A percentile compares a stretch with the other conserved stretches of the same genome.
Evolutionary conservation across 768 basidiomycete species (phyloP).

Genomic region (Gautieria morchelliformis): DNA sequence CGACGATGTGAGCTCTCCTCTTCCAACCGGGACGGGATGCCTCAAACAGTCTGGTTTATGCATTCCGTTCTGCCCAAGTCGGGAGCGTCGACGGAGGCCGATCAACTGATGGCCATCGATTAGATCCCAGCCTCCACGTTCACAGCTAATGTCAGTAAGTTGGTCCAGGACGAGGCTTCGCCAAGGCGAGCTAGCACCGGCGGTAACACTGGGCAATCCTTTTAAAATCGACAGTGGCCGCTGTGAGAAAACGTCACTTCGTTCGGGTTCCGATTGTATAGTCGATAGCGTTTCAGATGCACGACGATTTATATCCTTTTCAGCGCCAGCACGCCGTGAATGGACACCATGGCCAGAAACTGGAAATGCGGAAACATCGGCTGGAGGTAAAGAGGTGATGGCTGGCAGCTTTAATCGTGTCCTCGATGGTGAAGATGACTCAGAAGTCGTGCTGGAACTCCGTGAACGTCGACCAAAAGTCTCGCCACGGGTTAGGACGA

Average conservation of each 20-base stretch:
- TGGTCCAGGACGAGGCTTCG: slow-evolving; percentile 10
- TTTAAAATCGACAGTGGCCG: slow-evolving; percentile 35
- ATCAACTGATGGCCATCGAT: slow-evolving; percentile 39
- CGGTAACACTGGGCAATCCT: slow-evolving; percentile 24
- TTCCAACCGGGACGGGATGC: slow-evolving; percentile 5
- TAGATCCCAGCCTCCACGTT: slow-evolving; percentile 75
- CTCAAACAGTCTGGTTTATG: neutral
- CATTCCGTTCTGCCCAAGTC: slow-evolving; percentile 22
- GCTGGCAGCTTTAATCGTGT: slow-evolving; percentile 41
- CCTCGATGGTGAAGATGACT: slow-evolving; percentile 36
- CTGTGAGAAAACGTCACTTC: slow-evolving; percentile 29
- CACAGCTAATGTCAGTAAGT: slow-evolving; percentile 36
- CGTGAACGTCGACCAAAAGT: slow-evolving; percentile 47
- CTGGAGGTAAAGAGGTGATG: slow-evolving; percentile 25
- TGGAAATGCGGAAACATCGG: slow-evolving; percentile 53
- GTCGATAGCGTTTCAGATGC: slow-evolving; percentile 31
- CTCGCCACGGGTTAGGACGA: slow-evolving; percentile 31
- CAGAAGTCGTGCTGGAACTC: slow-evolving; percentile 44
- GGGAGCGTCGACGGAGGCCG: slow-evolving; percentile 61
- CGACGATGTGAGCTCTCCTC: slow-evolving; percentile 46
- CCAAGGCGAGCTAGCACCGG: slow-evolving; percentile 2
- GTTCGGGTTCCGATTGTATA: slow-evolving; percentile 14
- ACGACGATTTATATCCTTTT: slow-evolving; percentile 50
- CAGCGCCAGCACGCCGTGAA: slow-evolving; percentile 54
- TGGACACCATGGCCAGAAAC: slow-evolving; percentile 75